Evolutionary conservation across 495 filamentous ascomycete genomes (phyloP), one percentile per base, ranked within the genome.

Genomic region (Penicillium bovifimosum): DNA sequence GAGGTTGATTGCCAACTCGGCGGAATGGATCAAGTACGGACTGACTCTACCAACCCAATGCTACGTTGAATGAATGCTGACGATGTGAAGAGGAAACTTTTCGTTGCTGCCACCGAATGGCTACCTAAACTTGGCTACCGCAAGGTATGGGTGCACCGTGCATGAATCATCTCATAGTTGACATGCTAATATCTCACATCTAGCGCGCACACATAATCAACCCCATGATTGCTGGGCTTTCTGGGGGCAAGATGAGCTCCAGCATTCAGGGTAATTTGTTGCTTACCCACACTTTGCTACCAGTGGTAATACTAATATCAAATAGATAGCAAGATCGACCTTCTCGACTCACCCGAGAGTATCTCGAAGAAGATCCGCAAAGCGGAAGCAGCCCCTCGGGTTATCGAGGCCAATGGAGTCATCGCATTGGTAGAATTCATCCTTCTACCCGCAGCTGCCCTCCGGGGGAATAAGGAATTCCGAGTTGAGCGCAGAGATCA

Each of bases 171-270:
- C 36, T 40, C 10, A 6, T 43, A 16, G 11, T 18, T 46, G 20
- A 24, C 20, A 24, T 24, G 4, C 20, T 24, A 24, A 24, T 24
- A 24, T 24, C 20, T 24, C 20, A 24, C 20, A 24, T 24, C 8
- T 38, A 77, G 70, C 80, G 91, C 34, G 89, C 89, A 26, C 92
- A 96, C 71, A 60, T 96, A 41, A 87, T 96, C 77, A 96, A 89
- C 59, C 80, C 87, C 1, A 95, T 98, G 86, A 84, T 97, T 6
- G 82, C 89, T 0, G 92, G 93, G 13, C 69, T 97, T 2, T 77
- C 73, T 32, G 88, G 89, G 14, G 93, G 86, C 18, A 96, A 96
- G 73, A 92, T 87, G 84, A 81, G 77, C 52, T 76, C 79, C 9
- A 81, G 78, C 60, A 73, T 78, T 41, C 39, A 65, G 61, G 65